These are phyloP conservation scores for Cryptosporidium sp. DNA, from an alignment of 169 alveolate genomes.

Conservation along the genomic window DNA sequence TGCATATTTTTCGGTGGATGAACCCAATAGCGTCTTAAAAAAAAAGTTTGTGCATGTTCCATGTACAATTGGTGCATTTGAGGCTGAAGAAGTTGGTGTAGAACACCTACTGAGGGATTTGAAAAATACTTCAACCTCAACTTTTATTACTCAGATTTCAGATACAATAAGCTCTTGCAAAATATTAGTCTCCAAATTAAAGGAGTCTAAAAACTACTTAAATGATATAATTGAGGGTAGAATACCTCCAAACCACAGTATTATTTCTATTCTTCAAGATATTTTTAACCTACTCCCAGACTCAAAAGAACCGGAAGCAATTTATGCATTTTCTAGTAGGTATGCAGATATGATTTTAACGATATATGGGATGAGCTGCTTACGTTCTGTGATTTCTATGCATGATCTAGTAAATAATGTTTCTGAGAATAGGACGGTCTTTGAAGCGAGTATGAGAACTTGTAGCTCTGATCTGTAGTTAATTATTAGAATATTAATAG, in stretches of 20 bases:
- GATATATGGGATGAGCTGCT: constrained; percentile 92
- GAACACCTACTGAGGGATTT: constrained; percentile 97
- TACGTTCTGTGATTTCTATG: constrained; percentile 93
- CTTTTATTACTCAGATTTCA: constrained; percentile 89
- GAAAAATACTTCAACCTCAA: constrained; percentile 93
- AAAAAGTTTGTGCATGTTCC: constrained; percentile 94
- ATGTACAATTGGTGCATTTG: constrained; percentile 95
- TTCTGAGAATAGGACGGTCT: constrained; percentile 87
- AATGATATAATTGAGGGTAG: constrained; percentile 87
- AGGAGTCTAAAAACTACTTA: constrained; percentile 81
- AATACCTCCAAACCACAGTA: constrained; percentile 88
- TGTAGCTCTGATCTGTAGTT: constrained; percentile 7
- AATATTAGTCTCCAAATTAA: constrained; percentile 78
- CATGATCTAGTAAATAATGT: constrained; percentile 95
- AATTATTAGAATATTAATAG: background rate
- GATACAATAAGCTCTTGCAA: constrained; percentile 81
- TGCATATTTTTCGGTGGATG: constrained; percentile 94
- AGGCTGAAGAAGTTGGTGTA: constrained; percentile 99
- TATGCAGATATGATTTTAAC: constrained; percentile 94
- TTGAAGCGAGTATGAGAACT: constrained; percentile 77
- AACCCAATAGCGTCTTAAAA: constrained; percentile 92
- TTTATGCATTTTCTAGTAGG: constrained; percentile 91
- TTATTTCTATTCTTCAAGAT: constrained; percentile 92
- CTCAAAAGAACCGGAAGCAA: constrained; percentile 85
- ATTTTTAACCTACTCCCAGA: constrained; percentile 95